These are phyloP conservation scores for Mucor indicus DNA, from an alignment of 371 early-diverging fungal species.

Conservation along the genomic window DNA sequence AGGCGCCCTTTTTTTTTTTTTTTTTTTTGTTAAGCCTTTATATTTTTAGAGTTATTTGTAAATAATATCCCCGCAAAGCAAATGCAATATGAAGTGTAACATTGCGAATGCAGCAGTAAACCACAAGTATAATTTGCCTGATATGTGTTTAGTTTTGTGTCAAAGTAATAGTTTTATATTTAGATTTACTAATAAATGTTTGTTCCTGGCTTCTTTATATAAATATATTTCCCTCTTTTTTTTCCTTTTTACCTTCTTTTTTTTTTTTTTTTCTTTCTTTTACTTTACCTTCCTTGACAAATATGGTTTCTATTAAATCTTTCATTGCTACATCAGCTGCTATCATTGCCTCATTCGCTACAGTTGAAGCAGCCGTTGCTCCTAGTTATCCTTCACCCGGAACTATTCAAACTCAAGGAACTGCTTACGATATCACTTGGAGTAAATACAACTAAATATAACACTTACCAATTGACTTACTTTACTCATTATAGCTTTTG, in stretches of 20 bases:
- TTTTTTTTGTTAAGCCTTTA: too few relatives aligned
- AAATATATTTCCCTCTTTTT: slow-evolving; percentile 4
- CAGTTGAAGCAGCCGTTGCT: slow-evolving; percentile 28
- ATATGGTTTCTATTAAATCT: slow-evolving; percentile 20
- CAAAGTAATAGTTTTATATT: neutral
- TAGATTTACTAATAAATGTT: neutral
- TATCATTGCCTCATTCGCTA: slow-evolving; percentile 3
- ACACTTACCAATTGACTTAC: neutral
- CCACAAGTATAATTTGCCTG: slow-evolving; percentile 14
- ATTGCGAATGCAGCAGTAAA: slow-evolving; percentile 13
- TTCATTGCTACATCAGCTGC: slow-evolving; percentile 13
- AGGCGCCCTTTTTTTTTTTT: too few relatives aligned
- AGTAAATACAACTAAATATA: slow-evolving; percentile 17
- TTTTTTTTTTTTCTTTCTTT: slow-evolving; percentile 1
- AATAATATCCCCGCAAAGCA: slow-evolving; percentile 5
- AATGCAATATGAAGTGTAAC: slow-evolving; percentile 11
- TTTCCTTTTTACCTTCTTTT: neutral
- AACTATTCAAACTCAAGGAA: slow-evolving; percentile 33
- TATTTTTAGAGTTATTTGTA: too few relatives aligned
- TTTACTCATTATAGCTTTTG: slow-evolving; percentile 8
- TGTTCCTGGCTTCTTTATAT: neutral
- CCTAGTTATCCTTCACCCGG: slow-evolving; percentile 47
- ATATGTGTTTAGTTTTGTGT: neutral
- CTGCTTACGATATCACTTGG: slow-evolving; percentile 40
- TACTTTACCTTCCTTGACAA: neutral